A percentile compares a stretch with the other conserved stretches of the same genome.
Conservation (phyloP, 768 basidiomycete genomes). For the Nidularia sp. region DNA sequence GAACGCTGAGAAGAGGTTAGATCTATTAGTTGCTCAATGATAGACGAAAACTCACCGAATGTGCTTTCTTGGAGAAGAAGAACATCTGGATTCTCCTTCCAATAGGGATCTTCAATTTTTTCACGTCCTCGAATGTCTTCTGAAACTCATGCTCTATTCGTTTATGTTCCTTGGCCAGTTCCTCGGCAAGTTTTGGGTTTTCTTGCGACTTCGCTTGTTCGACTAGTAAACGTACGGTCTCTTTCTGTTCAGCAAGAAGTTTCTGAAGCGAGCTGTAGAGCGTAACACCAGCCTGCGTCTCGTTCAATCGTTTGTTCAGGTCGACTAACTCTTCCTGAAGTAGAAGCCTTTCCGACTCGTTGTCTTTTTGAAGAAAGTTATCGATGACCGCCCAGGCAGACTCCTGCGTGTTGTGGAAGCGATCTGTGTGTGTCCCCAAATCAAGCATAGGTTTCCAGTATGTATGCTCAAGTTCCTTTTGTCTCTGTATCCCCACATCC, state of each 20-base stretch:
- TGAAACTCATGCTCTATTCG: slow-evolving; percentile 14
- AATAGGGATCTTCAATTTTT: slow-evolving; percentile 18
- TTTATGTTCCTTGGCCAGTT: slow-evolving; percentile 10
- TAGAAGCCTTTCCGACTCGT: slow-evolving; percentile 8
- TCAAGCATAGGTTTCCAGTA: slow-evolving; percentile 42
- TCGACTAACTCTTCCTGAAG: slow-evolving; percentile 20
- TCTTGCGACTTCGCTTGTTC: background rate
- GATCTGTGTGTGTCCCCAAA: slow-evolving; percentile 29
- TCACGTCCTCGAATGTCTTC: slow-evolving; percentile 13
- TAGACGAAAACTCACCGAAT: slow-evolving; percentile 6
- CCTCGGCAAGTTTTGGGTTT: slow-evolving; percentile 1
- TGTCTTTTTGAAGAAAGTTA: slow-evolving; percentile 13
- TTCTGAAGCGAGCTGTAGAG: slow-evolving; percentile 5
- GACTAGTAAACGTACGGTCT: background rate
- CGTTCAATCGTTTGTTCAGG: slow-evolving; percentile 9
- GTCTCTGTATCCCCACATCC: slow-evolving; percentile 27
- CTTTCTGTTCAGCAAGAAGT: slow-evolving; percentile 6
- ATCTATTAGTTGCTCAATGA: too few relatives aligned
- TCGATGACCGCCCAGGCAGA: slow-evolving; percentile 35
- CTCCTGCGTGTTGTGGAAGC: slow-evolving; percentile 25
- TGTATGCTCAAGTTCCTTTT: slow-evolving; percentile 31
- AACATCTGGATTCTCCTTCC: slow-evolving; percentile 11
- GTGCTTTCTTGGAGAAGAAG: slow-evolving; percentile 10
- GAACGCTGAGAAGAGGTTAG: too few relatives aligned
- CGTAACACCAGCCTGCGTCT: slow-evolving; percentile 5